Conservation (phyloP, 257 asterid genomes). For the Ehretia macrophylla region DNA sequence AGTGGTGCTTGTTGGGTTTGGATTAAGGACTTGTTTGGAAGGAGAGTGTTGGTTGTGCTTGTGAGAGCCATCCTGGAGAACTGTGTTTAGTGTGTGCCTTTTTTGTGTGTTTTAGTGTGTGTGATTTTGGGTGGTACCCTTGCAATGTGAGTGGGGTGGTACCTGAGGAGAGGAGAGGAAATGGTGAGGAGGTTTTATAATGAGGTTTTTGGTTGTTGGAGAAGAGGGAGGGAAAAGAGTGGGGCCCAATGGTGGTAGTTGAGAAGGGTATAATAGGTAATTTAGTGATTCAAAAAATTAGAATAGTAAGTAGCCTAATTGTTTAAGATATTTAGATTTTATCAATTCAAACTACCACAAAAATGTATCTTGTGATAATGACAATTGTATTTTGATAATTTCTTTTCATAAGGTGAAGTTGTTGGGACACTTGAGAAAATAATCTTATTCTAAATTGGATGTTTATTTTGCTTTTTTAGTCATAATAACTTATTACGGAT, state of each 20-base stretch:
- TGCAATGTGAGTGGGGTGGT: constrained; percentile 6
- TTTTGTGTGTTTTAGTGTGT: not conserved
- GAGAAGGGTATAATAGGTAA: constrained; percentile 6
- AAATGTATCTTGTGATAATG: no score
- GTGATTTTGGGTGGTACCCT: constrained; percentile 8
- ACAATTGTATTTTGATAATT: no score
- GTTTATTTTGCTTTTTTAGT: no score
- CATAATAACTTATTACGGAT: no score
- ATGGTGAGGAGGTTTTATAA: constrained; percentile 21
- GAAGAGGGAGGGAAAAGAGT: constrained; percentile 1
- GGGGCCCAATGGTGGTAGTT: constrained; percentile 5
- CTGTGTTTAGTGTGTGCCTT: not conserved
- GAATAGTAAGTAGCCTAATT: not conserved
- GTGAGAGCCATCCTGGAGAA: constrained; percentile 31
- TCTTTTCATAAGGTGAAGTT: no score
- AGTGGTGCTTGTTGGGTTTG: constrained; percentile 20
- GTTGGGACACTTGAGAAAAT: no score
- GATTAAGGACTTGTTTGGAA: constrained; percentile 27
- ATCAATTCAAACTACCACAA: no score
- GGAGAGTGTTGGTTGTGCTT: constrained; percentile 34
- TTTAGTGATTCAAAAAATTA: not conserved
- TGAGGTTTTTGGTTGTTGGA: constrained; percentile 12
- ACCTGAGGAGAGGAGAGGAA: constrained; percentile 19
- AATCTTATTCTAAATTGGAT: no score
- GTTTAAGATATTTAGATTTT: no score